Evolutionary conservation across 2,329 filamentous ascomycete genomes (phyloP).

Genomic region (Fusarium neocosmosporiellum): DNA sequence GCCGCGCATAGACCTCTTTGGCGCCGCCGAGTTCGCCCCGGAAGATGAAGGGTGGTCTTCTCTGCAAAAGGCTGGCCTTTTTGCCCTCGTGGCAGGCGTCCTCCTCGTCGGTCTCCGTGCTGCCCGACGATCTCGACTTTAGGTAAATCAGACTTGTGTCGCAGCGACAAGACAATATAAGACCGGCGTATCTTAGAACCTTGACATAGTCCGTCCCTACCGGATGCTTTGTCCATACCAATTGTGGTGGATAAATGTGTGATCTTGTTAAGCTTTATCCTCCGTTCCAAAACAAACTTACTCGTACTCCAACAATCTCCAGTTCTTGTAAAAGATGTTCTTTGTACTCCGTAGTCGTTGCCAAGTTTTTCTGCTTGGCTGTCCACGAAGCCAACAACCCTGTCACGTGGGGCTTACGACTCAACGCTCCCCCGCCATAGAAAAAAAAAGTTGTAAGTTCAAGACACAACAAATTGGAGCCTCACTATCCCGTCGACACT

Average conservation of each 20-base stretch:
- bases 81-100: constrained; percentile 35
- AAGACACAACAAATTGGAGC: constrained; percentile 10
- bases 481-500: neutral
- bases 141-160: constrained; percentile 8
- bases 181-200: constrained; percentile 5
- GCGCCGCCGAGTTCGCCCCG: constrained; percentile 36
- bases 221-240: neutral
- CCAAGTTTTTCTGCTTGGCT: neutral
- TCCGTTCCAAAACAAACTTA: neutral
- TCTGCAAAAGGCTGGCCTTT: constrained; percentile 37
- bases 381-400: constrained; percentile 11
- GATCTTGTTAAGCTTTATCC: neutral
- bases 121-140: constrained; percentile 36
- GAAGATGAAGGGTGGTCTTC: constrained; percentile 37
- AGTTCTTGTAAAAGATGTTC: neutral
- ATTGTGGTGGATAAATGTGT: neutral
- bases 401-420: constrained; percentile 44
- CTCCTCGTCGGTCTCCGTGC: constrained; percentile 37
- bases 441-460: constrained; percentile 49
- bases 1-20: constrained; percentile 43
- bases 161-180: constrained; percentile 25
- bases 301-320: neutral
- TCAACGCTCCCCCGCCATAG: constrained; percentile 33
- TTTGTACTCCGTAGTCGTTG: neutral
- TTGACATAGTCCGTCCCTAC: neutral